Percentiles rank a stretch among this genome's conserved stretches.
phyloP scores from a whole-genome alignment of 305 asterid species.

The Striga hermonthica region DNA sequence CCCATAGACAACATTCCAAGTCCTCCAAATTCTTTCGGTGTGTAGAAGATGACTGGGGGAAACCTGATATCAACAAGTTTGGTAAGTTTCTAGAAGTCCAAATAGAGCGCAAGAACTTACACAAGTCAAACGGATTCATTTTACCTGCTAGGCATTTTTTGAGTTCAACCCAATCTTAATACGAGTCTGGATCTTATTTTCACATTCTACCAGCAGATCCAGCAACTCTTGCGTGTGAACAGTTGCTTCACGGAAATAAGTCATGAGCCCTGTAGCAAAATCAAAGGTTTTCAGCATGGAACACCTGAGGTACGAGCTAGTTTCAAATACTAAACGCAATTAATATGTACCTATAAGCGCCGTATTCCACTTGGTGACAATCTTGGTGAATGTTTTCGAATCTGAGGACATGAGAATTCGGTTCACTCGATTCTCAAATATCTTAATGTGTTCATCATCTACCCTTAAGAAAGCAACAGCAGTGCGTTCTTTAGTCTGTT shows the following conservation, averaged over 20 bases:
- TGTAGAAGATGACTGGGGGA: constrained; percentile 97
- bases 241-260: constrained; percentile 99
- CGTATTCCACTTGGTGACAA: constrained; percentile 99
- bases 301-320: constrained; percentile 7
- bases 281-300: constrained; percentile 28
- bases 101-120: constrained; percentile 4
- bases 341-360: constrained; percentile 76
- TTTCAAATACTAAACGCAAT: too few species aligned
- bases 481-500: constrained; percentile 95
- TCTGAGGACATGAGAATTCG: constrained; percentile 99
- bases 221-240: constrained; percentile 95
- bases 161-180: constrained; percentile 96
- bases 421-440: constrained; percentile 93
- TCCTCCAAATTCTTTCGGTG: constrained; percentile 99
- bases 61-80: constrained; percentile 49
- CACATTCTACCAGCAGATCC: constrained; percentile 94
- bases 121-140: constrained; percentile 16
- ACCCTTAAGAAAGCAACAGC: constrained; percentile 97
- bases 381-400: constrained; percentile 96
- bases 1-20: constrained; percentile 99
- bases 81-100: background rate
- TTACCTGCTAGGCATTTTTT: constrained; percentile 98
- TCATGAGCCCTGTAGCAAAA: constrained; percentile 77
- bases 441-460: constrained; percentile 99
- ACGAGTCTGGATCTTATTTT: constrained; percentile 96